A percentile compares a stretch with the other conserved stretches of the same genome.
These are phyloP conservation scores for Phytophthora citricola DNA, from an alignment of 352 stramenopile genomes.

Conservation along the genomic window DNA sequence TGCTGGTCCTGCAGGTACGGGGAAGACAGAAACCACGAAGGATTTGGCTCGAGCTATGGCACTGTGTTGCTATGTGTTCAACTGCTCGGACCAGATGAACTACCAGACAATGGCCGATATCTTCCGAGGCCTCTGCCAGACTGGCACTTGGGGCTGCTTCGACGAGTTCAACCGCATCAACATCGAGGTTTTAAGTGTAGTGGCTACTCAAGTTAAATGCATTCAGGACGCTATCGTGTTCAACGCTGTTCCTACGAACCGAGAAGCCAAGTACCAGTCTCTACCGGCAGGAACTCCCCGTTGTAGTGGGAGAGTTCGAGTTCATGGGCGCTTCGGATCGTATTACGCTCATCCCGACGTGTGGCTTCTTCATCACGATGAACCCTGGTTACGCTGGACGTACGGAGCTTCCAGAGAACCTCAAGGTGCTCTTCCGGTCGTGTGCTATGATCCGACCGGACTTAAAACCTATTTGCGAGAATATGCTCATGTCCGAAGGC, in stretches of 20 bases:
- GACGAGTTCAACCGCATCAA: constrained; percentile 92
- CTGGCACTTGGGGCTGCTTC: constrained; percentile 89
- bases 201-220: constrained; percentile 87
- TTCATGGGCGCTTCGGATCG: constrained; percentile 89
- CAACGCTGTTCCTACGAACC: constrained; percentile 93
- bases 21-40: constrained; percentile 91
- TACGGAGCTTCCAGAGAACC: constrained; percentile 88
- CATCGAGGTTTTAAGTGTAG: constrained; percentile 88
- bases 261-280: constrained; percentile 95
- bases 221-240: constrained; percentile 88
- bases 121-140: constrained; percentile 86
- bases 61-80: constrained; percentile 91
- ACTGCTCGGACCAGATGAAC: constrained; percentile 92
- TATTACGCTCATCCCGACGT: constrained; percentile 88
- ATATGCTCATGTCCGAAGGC: constrained; percentile 92
- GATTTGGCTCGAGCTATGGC: constrained; percentile 87
- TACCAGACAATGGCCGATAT: constrained; percentile 92
- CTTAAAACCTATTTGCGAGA: constrained; percentile 91
- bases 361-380: constrained; percentile 96
- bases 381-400: constrained; percentile 93
- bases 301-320: constrained; percentile 87
- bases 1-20: constrained; percentile 93
- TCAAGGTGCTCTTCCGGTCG: constrained; percentile 93
- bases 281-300: constrained; percentile 93
- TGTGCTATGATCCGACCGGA: constrained; percentile 96